These are phyloP conservation scores for Fusarium sp. DNA, from an alignment of 2,329 filamentous ascomycete genomes.

Conservation along the genomic window DNA sequence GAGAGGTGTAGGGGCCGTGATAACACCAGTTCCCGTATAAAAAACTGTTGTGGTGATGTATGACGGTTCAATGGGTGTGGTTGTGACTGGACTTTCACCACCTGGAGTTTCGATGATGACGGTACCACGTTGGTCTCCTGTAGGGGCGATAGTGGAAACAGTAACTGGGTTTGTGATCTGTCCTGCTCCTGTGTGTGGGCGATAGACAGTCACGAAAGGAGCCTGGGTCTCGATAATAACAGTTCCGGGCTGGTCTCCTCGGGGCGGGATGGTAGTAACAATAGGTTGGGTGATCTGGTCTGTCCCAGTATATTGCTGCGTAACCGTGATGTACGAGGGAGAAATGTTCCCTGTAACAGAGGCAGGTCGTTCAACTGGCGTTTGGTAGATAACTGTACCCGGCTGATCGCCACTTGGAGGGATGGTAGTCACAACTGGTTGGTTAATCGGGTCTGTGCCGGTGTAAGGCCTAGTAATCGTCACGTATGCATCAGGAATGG, in stretches of 20 bases:
- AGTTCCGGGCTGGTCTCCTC: constrained; percentile 24
- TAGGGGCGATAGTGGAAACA: too few species aligned
- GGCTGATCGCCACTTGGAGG: constrained; percentile 18
- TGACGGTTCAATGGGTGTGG: too few species aligned
- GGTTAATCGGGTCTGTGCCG: constrained; percentile 12
- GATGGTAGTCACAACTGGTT: constrained; percentile 9
- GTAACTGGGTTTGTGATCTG: too few species aligned
- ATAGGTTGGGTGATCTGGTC: constrained; percentile 16
- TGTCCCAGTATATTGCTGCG: constrained; percentile 14
- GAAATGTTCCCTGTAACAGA: too few species aligned
- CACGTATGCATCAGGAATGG: constrained; percentile 13
- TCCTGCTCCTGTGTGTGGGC: too few species aligned
- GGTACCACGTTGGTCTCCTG: too few species aligned
- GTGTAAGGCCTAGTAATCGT: constrained; percentile 26
- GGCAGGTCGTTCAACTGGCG: constrained; percentile 1
- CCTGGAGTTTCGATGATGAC: too few species aligned
- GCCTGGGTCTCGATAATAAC: constrained; percentile 29
- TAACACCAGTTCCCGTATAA: constrained; percentile 18
- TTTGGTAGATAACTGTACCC: constrained; percentile 34
- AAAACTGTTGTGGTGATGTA: too few species aligned
- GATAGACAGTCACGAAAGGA: not conserved
- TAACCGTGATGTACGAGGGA: constrained; percentile 3
- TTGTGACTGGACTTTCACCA: too few species aligned
- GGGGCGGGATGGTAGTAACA: constrained; percentile 17
- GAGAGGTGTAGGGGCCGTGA: constrained; percentile 14